phyloP scores from a whole-genome alignment of 1,284 basidiomycete genomes.

The Papiliotrema laurentii region DNA sequence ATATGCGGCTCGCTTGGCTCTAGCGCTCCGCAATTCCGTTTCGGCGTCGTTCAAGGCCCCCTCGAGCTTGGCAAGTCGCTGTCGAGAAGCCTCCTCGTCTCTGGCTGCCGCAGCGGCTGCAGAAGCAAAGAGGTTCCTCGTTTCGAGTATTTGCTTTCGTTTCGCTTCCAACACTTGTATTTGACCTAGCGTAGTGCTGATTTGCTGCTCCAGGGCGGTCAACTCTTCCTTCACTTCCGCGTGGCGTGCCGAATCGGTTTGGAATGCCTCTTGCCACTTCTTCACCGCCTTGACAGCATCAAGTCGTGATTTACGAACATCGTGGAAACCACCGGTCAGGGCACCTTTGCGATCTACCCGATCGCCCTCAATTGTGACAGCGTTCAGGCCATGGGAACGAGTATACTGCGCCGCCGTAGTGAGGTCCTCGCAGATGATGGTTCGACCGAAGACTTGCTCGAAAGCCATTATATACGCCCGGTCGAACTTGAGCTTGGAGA shows the following conservation, averaged over 20 bases:
- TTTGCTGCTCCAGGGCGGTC: slow-evolving; percentile 74
- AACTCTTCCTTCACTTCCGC: slow-evolving; percentile 71
- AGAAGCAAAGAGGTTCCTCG: slow-evolving; percentile 62
- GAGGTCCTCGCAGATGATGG: slow-evolving; percentile 89
- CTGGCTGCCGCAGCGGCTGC: slow-evolving; percentile 61
- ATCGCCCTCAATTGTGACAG: slow-evolving; percentile 96
- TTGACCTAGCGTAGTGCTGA: slow-evolving; percentile 69
- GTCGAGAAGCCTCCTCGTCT: slow-evolving; percentile 67
- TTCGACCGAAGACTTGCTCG: slow-evolving; percentile 97
- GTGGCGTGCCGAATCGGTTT: slow-evolving; percentile 61
- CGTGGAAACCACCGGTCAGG: slow-evolving; percentile 93
- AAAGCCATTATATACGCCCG: slow-evolving; percentile 72
- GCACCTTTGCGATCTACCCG: slow-evolving; percentile 96
- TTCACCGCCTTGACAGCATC: slow-evolving; percentile 78
- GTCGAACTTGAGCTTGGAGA: slow-evolving; percentile 79
- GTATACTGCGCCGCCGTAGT: slow-evolving; percentile 91
- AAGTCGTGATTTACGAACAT: slow-evolving; percentile 80
- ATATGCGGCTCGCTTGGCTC: slow-evolving; percentile 57
- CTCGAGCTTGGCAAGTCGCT: slow-evolving; percentile 64
- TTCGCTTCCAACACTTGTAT: slow-evolving; percentile 68
- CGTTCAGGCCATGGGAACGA: slow-evolving; percentile 89
- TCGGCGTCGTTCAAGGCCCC: slow-evolving; percentile 65
- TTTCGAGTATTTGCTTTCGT: slow-evolving; percentile 65
- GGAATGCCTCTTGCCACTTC: slow-evolving; percentile 69
- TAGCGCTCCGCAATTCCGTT: slow-evolving; percentile 55